Base-by-base conservation (phyloP, 805 yeast species). In the Candida koratica region DNA sequence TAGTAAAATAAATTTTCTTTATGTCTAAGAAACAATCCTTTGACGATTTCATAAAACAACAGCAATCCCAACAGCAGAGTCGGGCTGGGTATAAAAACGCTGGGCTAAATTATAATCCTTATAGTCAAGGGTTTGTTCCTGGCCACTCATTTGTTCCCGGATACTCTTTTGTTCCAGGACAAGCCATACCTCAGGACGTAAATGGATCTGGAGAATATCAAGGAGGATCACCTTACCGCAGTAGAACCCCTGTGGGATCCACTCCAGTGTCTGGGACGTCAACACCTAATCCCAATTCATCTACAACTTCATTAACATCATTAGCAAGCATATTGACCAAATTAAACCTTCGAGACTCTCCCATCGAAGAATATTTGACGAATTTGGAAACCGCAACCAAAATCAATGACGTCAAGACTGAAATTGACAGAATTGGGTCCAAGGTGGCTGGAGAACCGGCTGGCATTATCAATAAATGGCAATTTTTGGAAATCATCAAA, bases 241-340 rank as follows among this genome's bases (percentile, higher is more conserved):
- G 17, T 6, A 44, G 27, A 18, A 36, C 40, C 20, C 65, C 66
- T 3, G 28, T 46, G 13, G 57, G 47, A 5, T 61, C 67, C 0
- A 38, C 48, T 11, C 60, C 64, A 10, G 54, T 60, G 20, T 61
- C 68, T 40, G 72, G 71, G 13, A 63, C 67, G 16, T 55, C 52
- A 20, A 47, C 56, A 11, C 61, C 62, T 7, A 55, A 53, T 32
- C 57, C 64, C 6, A 57, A 56, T 17, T 60, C 62, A n/a, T 79
- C 90, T 5, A 75, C 88, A 7, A 71, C 85, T 4, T 83, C 95
- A 2, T 67, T 89, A 48, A 64, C 86, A 9, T 81, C 89, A 5
- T 67, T 88, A 41, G 75, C 77, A 47, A 74, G 81, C 25, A 84
- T 93, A 3, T 68, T 88, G 55, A 73, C 72, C 36, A 81, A 81